These are phyloP conservation scores for Ogataea pilisensis DNA, from an alignment of 805 yeast genomes.

Conservation along the genomic window DNA sequence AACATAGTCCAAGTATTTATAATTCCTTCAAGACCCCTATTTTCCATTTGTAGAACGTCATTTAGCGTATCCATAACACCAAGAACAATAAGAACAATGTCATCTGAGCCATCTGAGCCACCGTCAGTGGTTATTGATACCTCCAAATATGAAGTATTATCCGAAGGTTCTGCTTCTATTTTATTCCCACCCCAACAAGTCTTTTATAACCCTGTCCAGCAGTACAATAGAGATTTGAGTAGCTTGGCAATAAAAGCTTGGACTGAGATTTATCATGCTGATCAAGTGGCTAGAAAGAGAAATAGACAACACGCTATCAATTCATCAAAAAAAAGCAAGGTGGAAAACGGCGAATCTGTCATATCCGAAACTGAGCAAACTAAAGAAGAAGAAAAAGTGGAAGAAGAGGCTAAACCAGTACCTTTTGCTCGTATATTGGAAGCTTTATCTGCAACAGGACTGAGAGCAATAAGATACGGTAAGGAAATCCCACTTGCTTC, in stretches of 20 bases:
- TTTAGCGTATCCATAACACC: too few species aligned
- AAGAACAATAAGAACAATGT: background rate
- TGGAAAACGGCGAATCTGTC: slow-evolving; percentile 9
- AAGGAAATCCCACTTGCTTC: slow-evolving; percentile 80
- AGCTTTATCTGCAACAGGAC: slow-evolving; percentile 92
- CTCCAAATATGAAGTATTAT: slow-evolving; percentile 30
- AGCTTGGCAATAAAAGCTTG: slow-evolving; percentile 84
- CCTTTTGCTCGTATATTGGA: slow-evolving; percentile 73
- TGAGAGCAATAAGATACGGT: slow-evolving; percentile 90
- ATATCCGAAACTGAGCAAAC: background rate
- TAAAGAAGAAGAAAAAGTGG: slow-evolving; percentile 20
- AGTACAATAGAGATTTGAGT: slow-evolving; percentile 89
- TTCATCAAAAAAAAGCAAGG: slow-evolving; percentile 12
- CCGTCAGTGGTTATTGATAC: slow-evolving; percentile 9
- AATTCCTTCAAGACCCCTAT: too few species aligned
- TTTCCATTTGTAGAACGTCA: too few species aligned
- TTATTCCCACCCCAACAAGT: slow-evolving; percentile 83
- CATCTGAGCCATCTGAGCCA: background rate
- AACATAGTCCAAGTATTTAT: too few species aligned
- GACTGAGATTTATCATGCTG: slow-evolving; percentile 55
- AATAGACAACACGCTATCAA: slow-evolving; percentile 18
- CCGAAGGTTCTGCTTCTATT: slow-evolving; percentile 83
- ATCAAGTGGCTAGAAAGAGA: slow-evolving; percentile 28
- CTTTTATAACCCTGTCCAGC: slow-evolving; percentile 95
- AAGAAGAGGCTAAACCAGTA: slow-evolving; percentile 6